Evolutionary conservation across 805 yeast species (phyloP), one percentile per base, ranked within the genome.

Genomic region (Candida methanosorbosa): DNA sequence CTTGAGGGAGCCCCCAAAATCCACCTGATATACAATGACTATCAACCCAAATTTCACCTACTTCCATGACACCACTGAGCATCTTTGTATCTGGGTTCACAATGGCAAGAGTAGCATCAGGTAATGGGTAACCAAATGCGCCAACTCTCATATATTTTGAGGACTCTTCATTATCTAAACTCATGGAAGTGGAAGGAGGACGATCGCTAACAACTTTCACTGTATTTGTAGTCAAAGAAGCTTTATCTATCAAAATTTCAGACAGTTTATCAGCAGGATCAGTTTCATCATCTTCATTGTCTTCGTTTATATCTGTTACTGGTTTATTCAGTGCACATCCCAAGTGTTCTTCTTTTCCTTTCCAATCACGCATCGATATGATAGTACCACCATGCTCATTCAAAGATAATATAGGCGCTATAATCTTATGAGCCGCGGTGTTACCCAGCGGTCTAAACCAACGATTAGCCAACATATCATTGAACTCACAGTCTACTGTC

Each of bases 1-100:
- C 85, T 33, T 61, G 75, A 18, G 59, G 78, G 15, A 72, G 55
- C 1, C 77, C 88, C 79, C 87, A 86, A 50, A 82, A 84, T 0
- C 95, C 95, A 13, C 95, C 96, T 2, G 94, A 79, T 6, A 92
- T 59, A 40, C 94, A 82, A 2, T 90, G 90, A 29, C 94, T 81
- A 48, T 88, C 96, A n/a, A 92, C 83, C 97, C 97, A 92, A 23
- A 92, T 79, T 56, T 92, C 99, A 19, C 98, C 98, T 13, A 92
- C 84, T 42, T 81, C 85, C 49, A 83, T 73, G 32, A 71, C 79
- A 2, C 78, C 75, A 4, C 85, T 82, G 14, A 92, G 61, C 2
- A 78, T 64, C 25, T 79, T 71, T 38, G 90, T 85, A 40, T 92
- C 97, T 0, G 97, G 97, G 52, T 94, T 87, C 0, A 92, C 97